Conservation (phyloP, 176 grass and related monocot genomes). For the Otatea glauca region DNA sequence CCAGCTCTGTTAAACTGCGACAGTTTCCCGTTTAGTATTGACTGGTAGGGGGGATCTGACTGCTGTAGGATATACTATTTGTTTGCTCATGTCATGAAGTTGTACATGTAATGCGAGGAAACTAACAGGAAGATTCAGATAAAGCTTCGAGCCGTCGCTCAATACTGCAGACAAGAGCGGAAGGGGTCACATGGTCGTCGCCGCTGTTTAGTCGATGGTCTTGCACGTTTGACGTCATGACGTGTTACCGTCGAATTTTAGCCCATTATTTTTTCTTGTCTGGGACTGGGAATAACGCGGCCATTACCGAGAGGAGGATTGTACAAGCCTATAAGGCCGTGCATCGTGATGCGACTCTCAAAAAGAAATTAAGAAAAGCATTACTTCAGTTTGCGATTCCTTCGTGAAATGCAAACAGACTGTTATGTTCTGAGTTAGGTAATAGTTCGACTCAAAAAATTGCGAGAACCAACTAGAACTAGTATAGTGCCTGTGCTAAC, state of each 20-base stretch:
- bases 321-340: not conserved
- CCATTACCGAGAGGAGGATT: not conserved
- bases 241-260: not conserved
- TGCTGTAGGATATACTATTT: slow-evolving; percentile 52
- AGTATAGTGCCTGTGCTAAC: too few relatives aligned
- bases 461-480: not conserved
- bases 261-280: not conserved
- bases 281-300: not conserved
- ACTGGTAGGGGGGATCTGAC: slow-evolving; percentile 55
- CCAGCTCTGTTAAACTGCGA: slow-evolving; percentile 38
- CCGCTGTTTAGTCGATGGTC: not conserved
- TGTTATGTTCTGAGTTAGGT: not conserved
- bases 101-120: slow-evolving; percentile 65
- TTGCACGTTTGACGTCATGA: not conserved
- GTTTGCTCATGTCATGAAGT: slow-evolving; percentile 32
- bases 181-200: not conserved
- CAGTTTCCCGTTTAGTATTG: slow-evolving; percentile 54
- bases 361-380: not conserved
- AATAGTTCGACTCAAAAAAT: not conserved
- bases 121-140: slow-evolving; percentile 35
- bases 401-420: too few relatives aligned
- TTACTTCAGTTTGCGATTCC: not conserved
- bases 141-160: not conserved
- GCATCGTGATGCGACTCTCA: not conserved
- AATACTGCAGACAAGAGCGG: not conserved